Evolutionary conservation across 345 rosid species (phyloP), one percentile per base, ranked within the genome.

Genomic region (Salix dunnii): DNA sequence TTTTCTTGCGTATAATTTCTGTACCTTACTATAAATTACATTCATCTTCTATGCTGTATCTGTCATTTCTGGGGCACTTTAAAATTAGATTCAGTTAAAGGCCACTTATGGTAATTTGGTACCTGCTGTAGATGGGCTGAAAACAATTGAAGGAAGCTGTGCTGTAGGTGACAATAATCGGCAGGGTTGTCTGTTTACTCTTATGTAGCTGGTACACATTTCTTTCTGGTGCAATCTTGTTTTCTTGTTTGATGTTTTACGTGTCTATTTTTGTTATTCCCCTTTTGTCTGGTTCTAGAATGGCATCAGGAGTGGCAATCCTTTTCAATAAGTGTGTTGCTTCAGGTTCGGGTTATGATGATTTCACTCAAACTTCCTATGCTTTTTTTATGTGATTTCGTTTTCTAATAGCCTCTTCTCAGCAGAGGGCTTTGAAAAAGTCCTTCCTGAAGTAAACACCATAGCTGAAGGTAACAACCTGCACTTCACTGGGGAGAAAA

Each of bases 401-500:
- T 76, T 58, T 67, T 18, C 3, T 81, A 51, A 20, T 51, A 7
- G 7, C 60, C 51, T 46, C 1, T 30, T 21, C 67, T 62, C 63
- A 70, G 77, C 87, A 46, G 93, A 94, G 75, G 65, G 83, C 76
- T 91, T 90, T 80, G 55, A 77, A 36, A 77, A 87, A 81, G 88
- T 92, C 80, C 94, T 94, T 77, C 94, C 96, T 9, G 92, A 93
- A 64, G 84, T 85, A 60, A 76, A 87, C 81, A 85, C 85, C 76
- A 81, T 87, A 43, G 89, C 88, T 71, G 96, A 88, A 86, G 98
- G 97, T 94, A 80, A 27, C 23, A 18, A 51, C 23, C 60, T 18
- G 60, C 60, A 18, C 10, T 6, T 51, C 20, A 51, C 60, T 51
- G 60, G 60, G 20, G 20, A 51, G 6, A 49, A 20, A n/a, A 51